Percentiles rank a stretch among this genome's conserved stretches.
These are phyloP conservation scores for Botrytis elliptica DNA, from an alignment of 2,329 filamentous ascomycete species.

Conservation along the genomic window DNA sequence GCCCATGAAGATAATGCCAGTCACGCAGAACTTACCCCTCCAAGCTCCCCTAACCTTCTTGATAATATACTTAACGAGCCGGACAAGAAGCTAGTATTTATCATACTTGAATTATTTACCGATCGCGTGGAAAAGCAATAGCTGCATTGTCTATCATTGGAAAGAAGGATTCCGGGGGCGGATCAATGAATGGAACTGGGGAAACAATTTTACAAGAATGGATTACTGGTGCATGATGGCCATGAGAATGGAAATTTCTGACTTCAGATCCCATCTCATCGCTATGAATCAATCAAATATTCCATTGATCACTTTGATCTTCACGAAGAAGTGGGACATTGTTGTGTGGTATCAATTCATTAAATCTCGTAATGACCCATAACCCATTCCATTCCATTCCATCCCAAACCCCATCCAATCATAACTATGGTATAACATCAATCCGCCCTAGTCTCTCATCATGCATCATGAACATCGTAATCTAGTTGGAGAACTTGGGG, in stretches of 20 bases:
- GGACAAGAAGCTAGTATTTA: too few relatives aligned
- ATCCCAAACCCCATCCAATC: neutral
- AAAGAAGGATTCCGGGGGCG: neutral
- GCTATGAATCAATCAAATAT: neutral
- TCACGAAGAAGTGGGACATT: neutral
- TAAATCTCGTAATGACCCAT: neutral
- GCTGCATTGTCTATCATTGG: neutral
- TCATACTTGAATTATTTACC: neutral
- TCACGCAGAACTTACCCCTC: neutral
- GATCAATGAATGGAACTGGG: neutral
- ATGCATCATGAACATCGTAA: too few relatives aligned
- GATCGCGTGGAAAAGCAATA: neutral
- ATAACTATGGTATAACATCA: conserved; percentile 1
- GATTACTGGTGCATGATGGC: neutral
- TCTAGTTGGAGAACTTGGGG: conserved; percentile 10
- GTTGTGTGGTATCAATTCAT: neutral
- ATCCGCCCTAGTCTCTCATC: neutral
- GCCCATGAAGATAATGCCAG: neutral
- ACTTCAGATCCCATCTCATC: neutral
- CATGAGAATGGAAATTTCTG: neutral
- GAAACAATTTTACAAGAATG: neutral
- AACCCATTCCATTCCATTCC: neutral
- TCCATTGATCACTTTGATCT: neutral
- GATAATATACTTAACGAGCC: too few relatives aligned
- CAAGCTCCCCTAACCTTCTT: neutral